phyloP scores from a whole-genome alignment of 1,284 basidiomycete species.

The Pseudozyma sp. region DNA sequence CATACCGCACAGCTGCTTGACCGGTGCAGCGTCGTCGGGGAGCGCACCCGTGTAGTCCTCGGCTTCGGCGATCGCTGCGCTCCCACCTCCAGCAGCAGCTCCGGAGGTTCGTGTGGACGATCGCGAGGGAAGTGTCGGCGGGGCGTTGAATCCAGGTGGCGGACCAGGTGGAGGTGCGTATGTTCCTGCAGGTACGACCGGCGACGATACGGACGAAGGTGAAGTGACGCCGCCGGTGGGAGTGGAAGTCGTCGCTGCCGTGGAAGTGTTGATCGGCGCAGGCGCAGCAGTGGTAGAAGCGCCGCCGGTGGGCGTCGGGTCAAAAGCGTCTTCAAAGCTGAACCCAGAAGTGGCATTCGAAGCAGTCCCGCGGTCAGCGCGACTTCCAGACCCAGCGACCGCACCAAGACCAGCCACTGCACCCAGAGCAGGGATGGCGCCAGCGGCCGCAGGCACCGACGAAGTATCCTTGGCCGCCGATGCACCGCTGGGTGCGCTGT shows the following conservation, averaged over 20 bases:
- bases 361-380: conserved; percentile 21
- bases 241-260: neutral
- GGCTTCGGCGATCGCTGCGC: conserved; percentile 15
- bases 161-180: conserved; percentile 51
- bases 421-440: conserved; percentile 12
- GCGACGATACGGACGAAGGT: conserved; percentile 9
- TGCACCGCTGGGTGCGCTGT: conserved; percentile 17
- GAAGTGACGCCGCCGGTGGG: conserved; percentile 5
- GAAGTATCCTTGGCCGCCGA: neutral
- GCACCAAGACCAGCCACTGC: conserved; percentile 14
- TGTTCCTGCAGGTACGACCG: conserved; percentile 23
- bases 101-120: neutral
- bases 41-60: conserved; percentile 54
- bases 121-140: conserved; percentile 30
- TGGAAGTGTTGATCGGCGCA: neutral
- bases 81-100: neutral
- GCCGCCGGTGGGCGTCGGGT: conserved; percentile 11
- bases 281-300: conserved; percentile 11
- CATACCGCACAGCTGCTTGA: conserved; percentile 67
- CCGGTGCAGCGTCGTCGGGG: conserved; percentile 62
- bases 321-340: conserved; percentile 63
- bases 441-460: conserved; percentile 3
- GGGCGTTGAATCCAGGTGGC: conserved; percentile 36
- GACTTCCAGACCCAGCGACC: conserved; percentile 1
- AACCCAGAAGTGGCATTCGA: conserved; percentile 51